Percentiles rank a stretch among this genome's conserved stretches.
Evolutionary conservation across 2,329 filamentous ascomycete genomes (phyloP).

Genomic region (Thermoascus crustaceus): DNA sequence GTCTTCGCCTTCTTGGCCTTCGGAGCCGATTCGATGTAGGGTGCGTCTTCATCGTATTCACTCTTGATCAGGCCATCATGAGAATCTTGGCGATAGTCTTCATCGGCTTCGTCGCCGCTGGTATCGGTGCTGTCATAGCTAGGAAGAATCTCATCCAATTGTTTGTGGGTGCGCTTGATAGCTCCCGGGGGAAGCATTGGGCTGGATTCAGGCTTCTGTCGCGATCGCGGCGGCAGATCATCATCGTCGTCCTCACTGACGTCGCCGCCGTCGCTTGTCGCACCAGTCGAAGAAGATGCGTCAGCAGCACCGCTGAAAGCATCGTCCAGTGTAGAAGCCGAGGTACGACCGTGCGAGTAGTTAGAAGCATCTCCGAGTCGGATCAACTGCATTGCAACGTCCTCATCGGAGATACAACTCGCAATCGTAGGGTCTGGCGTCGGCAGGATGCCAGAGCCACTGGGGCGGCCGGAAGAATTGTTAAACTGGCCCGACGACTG

Average conservation of each 20-base stretch:
- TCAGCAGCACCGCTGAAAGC: conserved; percentile 87
- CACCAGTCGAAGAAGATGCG: conserved; percentile 72
- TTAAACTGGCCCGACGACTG: conserved; percentile 37
- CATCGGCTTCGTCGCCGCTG: conserved; percentile 55
- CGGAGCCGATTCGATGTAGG: conserved; percentile 31
- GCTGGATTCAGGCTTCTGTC: conserved; percentile 36
- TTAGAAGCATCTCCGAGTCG: conserved; percentile 89
- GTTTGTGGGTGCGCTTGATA: conserved; percentile 40
- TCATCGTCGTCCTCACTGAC: conserved; percentile 55
- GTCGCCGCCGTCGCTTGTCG: conserved; percentile 67
- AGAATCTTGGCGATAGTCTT: conserved; percentile 45
- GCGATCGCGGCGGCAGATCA: conserved; percentile 38
- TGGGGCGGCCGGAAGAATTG: conserved; percentile 30
- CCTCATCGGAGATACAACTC: conserved; percentile 95
- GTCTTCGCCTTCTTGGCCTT: conserved; percentile 47
- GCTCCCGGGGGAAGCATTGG: conserved; percentile 37
- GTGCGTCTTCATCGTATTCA: conserved; percentile 41
- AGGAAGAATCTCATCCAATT: conserved; percentile 45
- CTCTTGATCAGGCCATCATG: conserved; percentile 47
- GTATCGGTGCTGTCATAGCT: conserved; percentile 51
- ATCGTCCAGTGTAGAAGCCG: conserved; percentile 86
- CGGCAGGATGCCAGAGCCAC: conserved; percentile 59
- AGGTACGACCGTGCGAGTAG: conserved; percentile 85
- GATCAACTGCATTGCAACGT: conserved; percentile 95
- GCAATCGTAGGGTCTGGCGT: conserved; percentile 96